Base-by-base conservation (phyloP, 306 rosid species). In the Dicorynia guianensis region DNA sequence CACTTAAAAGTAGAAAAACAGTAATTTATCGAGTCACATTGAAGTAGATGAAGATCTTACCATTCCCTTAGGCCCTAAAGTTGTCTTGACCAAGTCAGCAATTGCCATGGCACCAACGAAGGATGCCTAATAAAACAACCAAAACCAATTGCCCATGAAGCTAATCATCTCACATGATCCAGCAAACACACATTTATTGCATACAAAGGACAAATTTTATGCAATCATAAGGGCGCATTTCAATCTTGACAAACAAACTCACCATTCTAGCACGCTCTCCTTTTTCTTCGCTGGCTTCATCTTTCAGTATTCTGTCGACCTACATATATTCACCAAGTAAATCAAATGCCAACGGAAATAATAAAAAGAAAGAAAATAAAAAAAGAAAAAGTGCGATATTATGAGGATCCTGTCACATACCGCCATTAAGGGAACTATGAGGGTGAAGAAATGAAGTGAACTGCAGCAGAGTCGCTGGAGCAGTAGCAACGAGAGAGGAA, bases 191-290 rank as follows among this genome's bases (percentile, higher is more conserved):
- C 30, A 25, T 25, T 25, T 25, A 25, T 25, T 25, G 1, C 30
- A 25, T 25, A 25, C 30, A 25, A 25, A 25, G 30, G 30, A 25
- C 30, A 25, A 25, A 1, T 25, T 25, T 25, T 25, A 1, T 25
- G 30, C 30, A 25, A 25, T 25, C 9, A 58, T 13, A 39, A 53
- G 12, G 13, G 2, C 18, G 34, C 18, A 61, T 48, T 59, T 8
- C 35, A 52, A 52, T 46, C 59, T 68, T 17, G 38, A 18, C 10
- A 67, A 42, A 72, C 39, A 79, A 50, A 58, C 90, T 79, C 75
- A 96, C 99, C 99, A 96, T 89, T 82, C 99, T 87, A 58, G 98
- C 99, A 5, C 91, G 93, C 83, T 92, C 97, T 33, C 99, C 99
- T 84, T 92, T 96, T 81, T 92, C 99, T 87, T 92, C 94, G 49